Percentiles rank a stretch among this genome's conserved stretches.
Evolutionary conservation across 2,329 filamentous ascomycete species (phyloP).

Genomic region (Neurospora crassa): DNA sequence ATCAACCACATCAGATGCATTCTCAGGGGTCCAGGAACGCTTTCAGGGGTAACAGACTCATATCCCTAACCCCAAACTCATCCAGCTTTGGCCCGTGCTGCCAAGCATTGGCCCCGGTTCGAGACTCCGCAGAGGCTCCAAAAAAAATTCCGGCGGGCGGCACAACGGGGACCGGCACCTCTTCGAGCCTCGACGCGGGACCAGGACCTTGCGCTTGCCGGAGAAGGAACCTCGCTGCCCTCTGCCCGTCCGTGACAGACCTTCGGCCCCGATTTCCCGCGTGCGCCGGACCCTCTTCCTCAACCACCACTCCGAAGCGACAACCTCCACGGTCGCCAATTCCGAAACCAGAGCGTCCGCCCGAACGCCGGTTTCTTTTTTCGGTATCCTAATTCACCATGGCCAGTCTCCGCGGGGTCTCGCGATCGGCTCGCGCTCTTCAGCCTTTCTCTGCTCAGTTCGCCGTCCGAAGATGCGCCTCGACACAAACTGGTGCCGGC

Average conservation of each 20-base stretch:
- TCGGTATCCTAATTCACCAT: constrained; percentile 9
- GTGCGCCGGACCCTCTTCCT: neutral
- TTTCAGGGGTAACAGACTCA: neutral
- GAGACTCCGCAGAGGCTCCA: neutral
- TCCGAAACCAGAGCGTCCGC: neutral
- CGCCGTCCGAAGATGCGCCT: constrained; percentile 33
- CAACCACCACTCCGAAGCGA: neutral
- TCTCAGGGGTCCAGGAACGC: neutral
- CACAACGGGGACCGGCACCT: neutral
- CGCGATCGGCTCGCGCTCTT: constrained; percentile 15
- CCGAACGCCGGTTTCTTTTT: neutral
- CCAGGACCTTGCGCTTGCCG: neutral
- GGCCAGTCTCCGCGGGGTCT: constrained; percentile 18
- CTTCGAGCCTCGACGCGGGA: neutral
- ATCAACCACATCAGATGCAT: neutral
- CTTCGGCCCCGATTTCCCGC: constrained; percentile 6
- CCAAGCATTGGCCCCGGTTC: neutral
- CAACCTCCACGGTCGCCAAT: neutral
- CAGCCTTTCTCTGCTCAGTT: constrained; percentile 11
- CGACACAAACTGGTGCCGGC: constrained; percentile 31
- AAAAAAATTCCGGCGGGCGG: neutral
- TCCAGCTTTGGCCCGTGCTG: neutral
- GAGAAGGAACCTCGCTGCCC: neutral
- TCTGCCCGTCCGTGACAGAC: neutral
- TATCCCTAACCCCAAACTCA: neutral